These are phyloP conservation scores for Boletus rufocinnamomeus DNA, from an alignment of 768 basidiomycete genomes.

Conservation along the genomic window DNA sequence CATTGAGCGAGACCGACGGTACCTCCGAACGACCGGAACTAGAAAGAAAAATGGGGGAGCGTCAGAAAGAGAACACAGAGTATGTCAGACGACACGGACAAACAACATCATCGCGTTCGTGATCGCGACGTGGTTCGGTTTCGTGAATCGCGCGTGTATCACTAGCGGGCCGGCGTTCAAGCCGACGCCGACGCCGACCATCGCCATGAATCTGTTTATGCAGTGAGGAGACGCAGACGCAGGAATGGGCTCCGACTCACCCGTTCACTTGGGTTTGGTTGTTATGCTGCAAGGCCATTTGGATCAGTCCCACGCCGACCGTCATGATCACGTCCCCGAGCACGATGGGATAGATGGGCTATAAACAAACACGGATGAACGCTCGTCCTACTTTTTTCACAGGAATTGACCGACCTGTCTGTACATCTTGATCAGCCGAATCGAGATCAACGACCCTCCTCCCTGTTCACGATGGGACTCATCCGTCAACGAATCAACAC, in stretches of 20 bases:
- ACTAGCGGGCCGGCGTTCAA: slow-evolving; percentile 39
- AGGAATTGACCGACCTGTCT: slow-evolving; percentile 37
- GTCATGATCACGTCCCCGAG: slow-evolving; percentile 40
- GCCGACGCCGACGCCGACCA: slow-evolving; percentile 48
- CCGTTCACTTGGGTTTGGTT: slow-evolving; percentile 38
- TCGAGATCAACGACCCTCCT: slow-evolving; percentile 37
- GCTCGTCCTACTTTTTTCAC: not conserved
- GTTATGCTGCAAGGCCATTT: slow-evolving; percentile 42
- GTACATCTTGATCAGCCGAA: slow-evolving; percentile 35
- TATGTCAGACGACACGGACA: slow-evolving; percentile 34
- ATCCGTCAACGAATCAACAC: not conserved
- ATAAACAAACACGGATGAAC: not conserved
- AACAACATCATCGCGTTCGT: slow-evolving; percentile 48
- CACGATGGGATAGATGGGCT: slow-evolving; percentile 47
- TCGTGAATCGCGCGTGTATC: slow-evolving; percentile 49
- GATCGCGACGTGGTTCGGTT: slow-evolving; percentile 44
- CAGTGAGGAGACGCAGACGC: not conserved
- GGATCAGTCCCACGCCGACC: slow-evolving; percentile 45
- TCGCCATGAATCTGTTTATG: slow-evolving; percentile 41
- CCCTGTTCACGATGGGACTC: slow-evolving; percentile 33
- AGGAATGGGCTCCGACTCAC: slow-evolving; percentile 20
- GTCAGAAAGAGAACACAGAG: accelerated
- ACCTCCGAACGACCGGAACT: slow-evolving; percentile 54
- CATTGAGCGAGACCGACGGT: slow-evolving; percentile 57
- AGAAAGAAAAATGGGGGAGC: not conserved